Base-by-base conservation (phyloP, 805 yeast genomes). In the Phaffomyces antillensis region DNA sequence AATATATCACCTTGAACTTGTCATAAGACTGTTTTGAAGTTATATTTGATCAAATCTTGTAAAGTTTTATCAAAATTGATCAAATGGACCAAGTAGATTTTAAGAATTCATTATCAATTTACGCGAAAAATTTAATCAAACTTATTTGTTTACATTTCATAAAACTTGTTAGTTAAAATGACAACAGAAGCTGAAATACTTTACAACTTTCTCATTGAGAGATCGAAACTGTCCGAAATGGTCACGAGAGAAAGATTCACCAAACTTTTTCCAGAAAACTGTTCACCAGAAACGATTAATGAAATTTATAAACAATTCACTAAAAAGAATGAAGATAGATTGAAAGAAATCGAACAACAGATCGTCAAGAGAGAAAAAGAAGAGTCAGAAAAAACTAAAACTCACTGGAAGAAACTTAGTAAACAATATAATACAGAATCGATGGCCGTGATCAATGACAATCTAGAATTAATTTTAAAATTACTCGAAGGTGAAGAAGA, bases 1-100 rank as follows among this genome's bases (percentile, higher is more conserved):
- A 76, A 74, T 40, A 85, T 81, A 15, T 83, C 86, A 35, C 90
- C 91, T 60, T 85, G 89, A 4, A 85, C 91, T 60, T 84, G 91
- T 23, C 70, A 68, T 76, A 85, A 73, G 12, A 83, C 88, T 42
- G 65, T 68, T 52, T 75, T 76, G 59, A 85, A 84, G 50, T 76
- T 77, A 39, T 65, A 61, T 42, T 72, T 71, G 15, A 81, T 73
- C 41, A 74, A 62, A 13, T 66, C 63, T 39, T 73, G 71, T 48
- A 80, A 67, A 46, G 66, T 63, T 10, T 66, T 63, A 16, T 69
- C 60, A 56, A 79, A 72, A 56, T 81, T 78, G 40, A 71, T 67
- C 56, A 83, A 66, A 60, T 82, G 84, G n/a, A 81, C 77, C 39
- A 84, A 71, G 47, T 77, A 78, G 37, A 81, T 76, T 44, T 77